These are phyloP conservation scores for Musa acuminata DNA, from an alignment of 176 grass and related monocot genomes.

Conservation along the genomic window DNA sequence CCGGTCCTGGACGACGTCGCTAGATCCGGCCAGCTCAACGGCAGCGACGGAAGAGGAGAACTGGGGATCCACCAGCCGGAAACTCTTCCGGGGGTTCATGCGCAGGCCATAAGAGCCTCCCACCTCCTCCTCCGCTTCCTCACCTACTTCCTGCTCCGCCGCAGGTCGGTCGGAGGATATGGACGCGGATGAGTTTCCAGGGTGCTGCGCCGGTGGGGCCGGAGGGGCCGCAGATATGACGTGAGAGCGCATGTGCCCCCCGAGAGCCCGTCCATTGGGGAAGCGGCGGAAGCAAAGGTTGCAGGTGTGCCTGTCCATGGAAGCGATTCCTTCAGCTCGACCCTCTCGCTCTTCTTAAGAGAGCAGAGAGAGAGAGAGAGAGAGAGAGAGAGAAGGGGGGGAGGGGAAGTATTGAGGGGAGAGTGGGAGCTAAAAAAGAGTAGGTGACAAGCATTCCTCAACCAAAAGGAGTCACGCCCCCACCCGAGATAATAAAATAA, in stretches of 20 bases:
- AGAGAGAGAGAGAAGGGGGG: too few species aligned
- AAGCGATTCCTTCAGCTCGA: neutral
- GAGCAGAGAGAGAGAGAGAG: too few species aligned
- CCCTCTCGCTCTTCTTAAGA: too few species aligned
- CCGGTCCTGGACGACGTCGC: conserved; percentile 28
- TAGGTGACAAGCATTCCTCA: too few species aligned
- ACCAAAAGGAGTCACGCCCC: too few species aligned
- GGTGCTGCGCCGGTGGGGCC: neutral
- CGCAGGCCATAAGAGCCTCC: neutral
- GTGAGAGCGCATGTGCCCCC: conserved; percentile 74
- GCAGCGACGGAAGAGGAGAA: neutral
- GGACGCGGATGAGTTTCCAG: neutral
- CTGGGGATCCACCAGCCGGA: conserved; percentile 18
- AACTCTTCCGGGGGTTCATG: conserved; percentile 16
- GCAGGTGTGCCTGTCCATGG: conserved; percentile 77
- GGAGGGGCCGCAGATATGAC: neutral
- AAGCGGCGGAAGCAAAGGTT: conserved; percentile 87
- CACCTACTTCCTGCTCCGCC: neutral
- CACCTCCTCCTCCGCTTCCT: neutral
- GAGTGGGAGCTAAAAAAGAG: too few species aligned
- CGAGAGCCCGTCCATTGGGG: conserved; percentile 69
- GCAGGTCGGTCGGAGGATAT: neutral
- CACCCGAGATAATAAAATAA: too few species aligned
- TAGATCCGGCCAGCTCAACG: neutral
- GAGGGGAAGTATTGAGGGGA: too few species aligned